Percentiles rank a stretch among this genome's conserved stretches.
phyloP scores from a whole-genome alignment of 2,329 filamentous ascomycete species.

The Colletotrichum endophyticum region DNA sequence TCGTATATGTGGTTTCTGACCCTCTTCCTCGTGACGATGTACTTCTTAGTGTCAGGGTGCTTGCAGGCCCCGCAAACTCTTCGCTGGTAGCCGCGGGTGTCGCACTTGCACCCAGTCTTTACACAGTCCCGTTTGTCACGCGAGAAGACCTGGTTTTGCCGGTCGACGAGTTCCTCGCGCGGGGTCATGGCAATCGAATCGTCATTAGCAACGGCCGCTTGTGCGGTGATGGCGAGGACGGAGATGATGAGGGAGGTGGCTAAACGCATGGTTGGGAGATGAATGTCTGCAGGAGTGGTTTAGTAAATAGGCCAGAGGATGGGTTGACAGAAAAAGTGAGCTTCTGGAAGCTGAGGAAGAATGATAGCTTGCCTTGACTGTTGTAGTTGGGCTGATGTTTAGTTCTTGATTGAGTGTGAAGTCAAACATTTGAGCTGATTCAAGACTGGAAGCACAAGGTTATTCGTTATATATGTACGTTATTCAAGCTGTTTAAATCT shows the following conservation, averaged over 20 bases:
- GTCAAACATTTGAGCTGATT: neutral
- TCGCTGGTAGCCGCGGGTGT: constrained; percentile 24
- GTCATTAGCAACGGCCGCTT: neutral
- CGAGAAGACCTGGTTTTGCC: neutral
- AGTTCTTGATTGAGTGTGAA: neutral
- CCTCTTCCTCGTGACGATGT: constrained; percentile 24
- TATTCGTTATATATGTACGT: neutral
- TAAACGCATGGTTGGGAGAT: constrained; percentile 12
- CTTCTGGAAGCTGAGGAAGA: no score
- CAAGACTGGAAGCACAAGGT: no score
- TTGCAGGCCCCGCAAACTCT: constrained; percentile 27
- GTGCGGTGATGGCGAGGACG: neutral
- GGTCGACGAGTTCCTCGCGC: neutral
- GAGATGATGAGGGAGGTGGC: neutral
- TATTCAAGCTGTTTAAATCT: neutral
- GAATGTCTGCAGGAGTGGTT: no score
- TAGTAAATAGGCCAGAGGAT: no score
- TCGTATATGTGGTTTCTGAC: constrained; percentile 25
- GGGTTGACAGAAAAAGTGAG: no score
- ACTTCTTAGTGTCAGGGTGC: constrained; percentile 18
- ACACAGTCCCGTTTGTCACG: constrained; percentile 22
- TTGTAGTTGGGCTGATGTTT: neutral
- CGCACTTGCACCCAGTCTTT: constrained; percentile 26
- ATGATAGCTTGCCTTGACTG: neutral
- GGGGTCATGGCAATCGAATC: neutral